Base-by-base conservation (phyloP, 352 stramenopile species). In the Phytophthora sojae region DNA sequence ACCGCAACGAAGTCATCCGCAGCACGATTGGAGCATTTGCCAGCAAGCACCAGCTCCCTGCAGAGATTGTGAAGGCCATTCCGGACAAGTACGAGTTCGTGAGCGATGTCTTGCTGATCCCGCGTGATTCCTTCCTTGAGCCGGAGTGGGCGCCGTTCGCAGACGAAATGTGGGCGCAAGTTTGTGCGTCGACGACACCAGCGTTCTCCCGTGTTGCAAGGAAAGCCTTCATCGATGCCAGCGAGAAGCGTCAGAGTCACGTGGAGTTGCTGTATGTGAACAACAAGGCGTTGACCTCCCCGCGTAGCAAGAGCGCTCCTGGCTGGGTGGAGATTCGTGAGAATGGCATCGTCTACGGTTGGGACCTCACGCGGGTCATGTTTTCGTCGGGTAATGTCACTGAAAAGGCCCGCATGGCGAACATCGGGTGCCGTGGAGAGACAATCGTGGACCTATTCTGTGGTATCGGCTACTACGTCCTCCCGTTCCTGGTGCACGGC, bases 401-500 rank as follows among this genome's bases (percentile, higher is more conserved):
- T 2, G 97, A 99, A 76, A 99, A 99, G 74, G 94, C 94, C 44
- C 92, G 97, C 25, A 98, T 99, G 84, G 97, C 82, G 29, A 80
- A 56, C 29, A 92, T 95, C 58, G 85, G 93, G 0, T 97, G 93
- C 75, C 64, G 68, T 17, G 89, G 80, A 21, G 95, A 99, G 61
- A 79, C 90, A 1, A 91, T 99, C 29, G 89, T 99, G 32, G 97
- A 99, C 69, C 83, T 99, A 50, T 99, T 99, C 65, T 96, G 94
- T 39, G 97, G 97, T n/a, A 99, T 99, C 75, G 97, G 97, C 14
- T 99, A 99, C 75, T 99, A 99, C 67, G 96, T 98, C 26, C 76
- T 99, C 19, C 97, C 96, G 0, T 98, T 98, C 56, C 81, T 99
- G 5, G 85, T 99, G 47, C 86, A 98, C 65, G 96, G 92, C 37